Conservation (phyloP, 805 yeast genomes). For the Kregervanrija delftensis region DNA sequence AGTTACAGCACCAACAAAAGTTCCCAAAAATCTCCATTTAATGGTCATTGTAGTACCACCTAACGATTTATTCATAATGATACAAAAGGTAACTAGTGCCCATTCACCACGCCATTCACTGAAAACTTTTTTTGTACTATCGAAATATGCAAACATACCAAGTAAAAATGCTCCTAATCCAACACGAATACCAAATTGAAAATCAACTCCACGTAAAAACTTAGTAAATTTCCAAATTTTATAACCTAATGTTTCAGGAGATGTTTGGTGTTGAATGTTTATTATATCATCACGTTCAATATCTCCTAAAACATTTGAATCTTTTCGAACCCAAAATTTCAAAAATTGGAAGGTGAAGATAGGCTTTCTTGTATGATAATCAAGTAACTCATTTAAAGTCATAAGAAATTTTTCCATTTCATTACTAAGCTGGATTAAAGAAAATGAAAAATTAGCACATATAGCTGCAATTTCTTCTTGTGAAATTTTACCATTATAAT, state of each 20-base stretch:
- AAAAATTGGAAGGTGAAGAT: constrained; percentile 44
- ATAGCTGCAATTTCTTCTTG: constrained; percentile 81
- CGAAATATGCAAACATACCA: constrained; percentile 61
- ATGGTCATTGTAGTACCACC: constrained; percentile 82
- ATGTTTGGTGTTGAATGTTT: constrained; percentile 2
- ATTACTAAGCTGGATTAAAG: constrained; percentile 54
- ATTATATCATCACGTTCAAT: constrained; percentile 6
- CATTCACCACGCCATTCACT: constrained; percentile 74
- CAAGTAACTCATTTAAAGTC: constrained; percentile 28
- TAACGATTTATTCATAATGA: constrained; percentile 76
- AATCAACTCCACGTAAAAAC: constrained; percentile 54
- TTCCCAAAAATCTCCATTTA: constrained; percentile 68
- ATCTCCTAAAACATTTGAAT: neutral
- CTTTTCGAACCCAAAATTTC: constrained; percentile 38
- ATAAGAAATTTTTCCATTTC: constrained; percentile 47
- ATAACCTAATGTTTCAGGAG: constrained; percentile 16
- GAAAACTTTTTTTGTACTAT: constrained; percentile 46
- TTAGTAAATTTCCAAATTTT: constrained; percentile 45
- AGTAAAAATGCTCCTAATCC: constrained; percentile 68
- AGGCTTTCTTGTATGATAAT: neutral
- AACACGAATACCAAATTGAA: constrained; percentile 73
- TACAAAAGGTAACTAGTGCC: constrained; percentile 75
- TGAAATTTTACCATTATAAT: constrained; percentile 40
- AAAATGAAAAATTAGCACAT: constrained; percentile 71
- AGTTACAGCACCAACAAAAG: constrained; percentile 58